phyloP scores from a whole-genome alignment of 371 early-diverging fungal species.

The Dichotomocladium elegans region DNA sequence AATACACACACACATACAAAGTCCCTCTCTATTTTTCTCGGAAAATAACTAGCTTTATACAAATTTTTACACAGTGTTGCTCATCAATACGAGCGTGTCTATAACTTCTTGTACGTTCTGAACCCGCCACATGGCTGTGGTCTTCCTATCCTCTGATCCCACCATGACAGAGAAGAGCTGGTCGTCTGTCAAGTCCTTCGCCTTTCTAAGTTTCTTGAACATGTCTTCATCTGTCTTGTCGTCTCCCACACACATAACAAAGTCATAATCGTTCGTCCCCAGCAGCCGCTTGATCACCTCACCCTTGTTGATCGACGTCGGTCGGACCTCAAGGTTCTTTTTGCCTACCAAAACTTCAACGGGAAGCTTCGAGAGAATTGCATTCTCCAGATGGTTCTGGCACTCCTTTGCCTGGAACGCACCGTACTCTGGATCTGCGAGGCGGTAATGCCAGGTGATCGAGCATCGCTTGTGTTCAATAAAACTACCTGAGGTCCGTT shows the following conservation, averaged over 20 bases:
- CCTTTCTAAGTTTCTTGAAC: slow-evolving; percentile 56
- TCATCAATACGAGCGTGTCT: slow-evolving; percentile 23
- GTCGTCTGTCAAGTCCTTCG: slow-evolving; percentile 21
- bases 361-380: slow-evolving; percentile 84
- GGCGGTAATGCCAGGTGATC: slow-evolving; percentile 89
- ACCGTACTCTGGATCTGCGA: slow-evolving; percentile 86
- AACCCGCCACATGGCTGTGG: slow-evolving; percentile 77
- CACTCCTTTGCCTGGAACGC: slow-evolving; percentile 88
- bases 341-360: slow-evolving; percentile 95
- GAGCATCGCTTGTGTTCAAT: slow-evolving; percentile 83
- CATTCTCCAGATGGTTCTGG: slow-evolving; percentile 85
- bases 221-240: slow-evolving; percentile 96
- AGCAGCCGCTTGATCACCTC: slow-evolving; percentile 89
- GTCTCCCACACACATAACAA: slow-evolving; percentile 90
- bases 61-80: too few species aligned
- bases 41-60: too few species aligned
- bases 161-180: slow-evolving; percentile 65
- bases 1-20: too few species aligned
- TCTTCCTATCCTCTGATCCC: slow-evolving; percentile 75
- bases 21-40: too few species aligned
- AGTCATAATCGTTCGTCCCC: slow-evolving; percentile 61
- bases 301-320: slow-evolving; percentile 80
- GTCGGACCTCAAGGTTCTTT: slow-evolving; percentile 93
- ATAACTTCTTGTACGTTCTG: slow-evolving; percentile 51
- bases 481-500: slow-evolving; percentile 82